These are phyloP conservation scores for Alternaria sp. DNA, from an alignment of 2,329 filamentous ascomycete species.

Conservation along the genomic window DNA sequence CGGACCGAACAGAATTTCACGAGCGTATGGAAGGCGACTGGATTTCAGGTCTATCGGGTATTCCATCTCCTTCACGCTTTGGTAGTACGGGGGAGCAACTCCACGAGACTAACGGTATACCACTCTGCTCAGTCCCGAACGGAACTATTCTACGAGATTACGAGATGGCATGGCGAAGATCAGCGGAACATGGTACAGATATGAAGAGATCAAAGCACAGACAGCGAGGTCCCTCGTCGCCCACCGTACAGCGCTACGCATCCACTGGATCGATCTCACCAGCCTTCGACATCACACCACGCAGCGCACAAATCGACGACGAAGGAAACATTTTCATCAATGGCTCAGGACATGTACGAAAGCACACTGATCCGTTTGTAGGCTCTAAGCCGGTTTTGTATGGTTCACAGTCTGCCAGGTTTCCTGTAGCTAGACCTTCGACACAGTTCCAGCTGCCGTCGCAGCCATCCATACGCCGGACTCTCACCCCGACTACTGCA, in stretches of 20 bases:
- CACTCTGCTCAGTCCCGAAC: background rate
- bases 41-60: background rate
- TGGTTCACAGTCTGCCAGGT: background rate
- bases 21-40: background rate
- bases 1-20: background rate
- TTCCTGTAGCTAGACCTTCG: background rate
- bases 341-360: conserved; percentile 3
- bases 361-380: conserved; percentile 18
- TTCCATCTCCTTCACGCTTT: background rate
- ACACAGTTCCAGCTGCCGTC: background rate
- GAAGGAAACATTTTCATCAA: background rate
- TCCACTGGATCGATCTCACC: background rate
- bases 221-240: background rate
- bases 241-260: background rate
- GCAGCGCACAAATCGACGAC: background rate
- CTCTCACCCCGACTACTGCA: background rate
- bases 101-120: background rate
- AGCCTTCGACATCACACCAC: conserved; percentile 3
- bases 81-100: background rate
- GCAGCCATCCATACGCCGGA: background rate
- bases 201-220: background rate
- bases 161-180: background rate
- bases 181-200: background rate
- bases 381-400: background rate
- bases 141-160: background rate